Evolutionary conservation across 495 filamentous ascomycete genomes (phyloP), one percentile per base, ranked within the genome.

Genomic region (Aspergillus taichungensis): DNA sequence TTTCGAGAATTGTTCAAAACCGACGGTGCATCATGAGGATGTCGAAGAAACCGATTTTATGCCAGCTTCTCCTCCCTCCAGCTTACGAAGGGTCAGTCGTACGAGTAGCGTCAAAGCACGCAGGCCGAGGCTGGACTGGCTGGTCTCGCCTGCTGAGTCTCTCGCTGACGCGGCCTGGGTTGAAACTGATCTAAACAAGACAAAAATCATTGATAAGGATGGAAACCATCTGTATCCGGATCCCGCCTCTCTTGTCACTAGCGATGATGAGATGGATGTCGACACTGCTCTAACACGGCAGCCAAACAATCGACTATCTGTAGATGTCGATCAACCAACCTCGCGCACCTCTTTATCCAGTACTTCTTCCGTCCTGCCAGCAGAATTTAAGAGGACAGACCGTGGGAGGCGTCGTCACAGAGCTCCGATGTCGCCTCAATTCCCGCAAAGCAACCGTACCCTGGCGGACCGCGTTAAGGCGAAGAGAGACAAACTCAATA

Each of bases 151-250:
- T 0, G 79, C 82, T 37, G 89, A 95, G 51, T 75, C 94, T 54
- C 65, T 96, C 13, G 86, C 88, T 1, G 90, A 96, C 64, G 71
- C 80, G 8, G 82, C 84, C 47, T 96, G 90, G 90, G 67, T 88
- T 35, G 84, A 94, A 59, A 81, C 87, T 46, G 77, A 71, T 14
- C 66, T 77, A 40, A 85, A 95, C 56, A 88, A 87, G 55, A 74
- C 67, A 38, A 69, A 84, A 8, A 78, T 94, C 18, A 83, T 91
- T 49, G 82, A 90, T 60, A 77, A 74, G 14, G 68, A 82, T 52
- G 87, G 87, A 42, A 71, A 76, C 8, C 78, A 76, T 35, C 73
- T 94, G 6, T 90, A 87, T 56, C 72, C 80, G 2, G 59, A 70
- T 43, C 34, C 57, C 9, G 36, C 44, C 8, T 47, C 52, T 7